phyloP scores from a whole-genome alignment of 192 early-diverging fungal species.

The Podila epicladia region DNA sequence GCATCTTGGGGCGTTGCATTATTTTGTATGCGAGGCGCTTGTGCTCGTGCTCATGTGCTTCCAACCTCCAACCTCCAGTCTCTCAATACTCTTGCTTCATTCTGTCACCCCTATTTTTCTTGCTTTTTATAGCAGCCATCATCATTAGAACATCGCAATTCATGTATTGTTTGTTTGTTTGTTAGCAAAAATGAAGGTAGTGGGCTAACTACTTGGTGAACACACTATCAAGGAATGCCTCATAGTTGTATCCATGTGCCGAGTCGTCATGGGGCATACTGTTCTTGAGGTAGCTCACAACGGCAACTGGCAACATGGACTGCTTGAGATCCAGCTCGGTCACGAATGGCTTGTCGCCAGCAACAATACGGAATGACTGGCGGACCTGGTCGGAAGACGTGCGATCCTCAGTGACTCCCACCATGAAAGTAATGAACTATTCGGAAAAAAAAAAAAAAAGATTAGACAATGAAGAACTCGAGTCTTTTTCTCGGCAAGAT shows the following conservation, averaged over 20 bases:
- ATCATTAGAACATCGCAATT: too few relatives aligned
- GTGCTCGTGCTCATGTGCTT: too few relatives aligned
- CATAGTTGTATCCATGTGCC: constrained; percentile 82
- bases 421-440: constrained; percentile 87
- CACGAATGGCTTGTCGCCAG: constrained; percentile 86
- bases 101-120: too few relatives aligned
- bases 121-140: too few relatives aligned
- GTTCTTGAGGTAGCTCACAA: constrained; percentile 79
- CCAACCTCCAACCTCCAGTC: too few relatives aligned
- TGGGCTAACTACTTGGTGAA: constrained; percentile 45
- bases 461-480: background rate
- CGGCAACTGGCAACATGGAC: constrained; percentile 77
- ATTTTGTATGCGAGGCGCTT: too few relatives aligned
- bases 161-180: too few relatives aligned
- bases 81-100: too few relatives aligned
- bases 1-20: too few relatives aligned
- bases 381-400: constrained; percentile 87
- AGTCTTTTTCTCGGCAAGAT: too few relatives aligned
- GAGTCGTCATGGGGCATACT: constrained; percentile 65
- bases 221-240: constrained; percentile 71
- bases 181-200: too few relatives aligned
- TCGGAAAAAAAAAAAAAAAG: background rate
- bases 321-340: constrained; percentile 86
- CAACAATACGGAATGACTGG: constrained; percentile 87
- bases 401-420: constrained; percentile 89